These are phyloP conservation scores for Blastocystis sp. DNA, from an alignment of 352 stramenopile species.

Conservation along the genomic window DNA sequence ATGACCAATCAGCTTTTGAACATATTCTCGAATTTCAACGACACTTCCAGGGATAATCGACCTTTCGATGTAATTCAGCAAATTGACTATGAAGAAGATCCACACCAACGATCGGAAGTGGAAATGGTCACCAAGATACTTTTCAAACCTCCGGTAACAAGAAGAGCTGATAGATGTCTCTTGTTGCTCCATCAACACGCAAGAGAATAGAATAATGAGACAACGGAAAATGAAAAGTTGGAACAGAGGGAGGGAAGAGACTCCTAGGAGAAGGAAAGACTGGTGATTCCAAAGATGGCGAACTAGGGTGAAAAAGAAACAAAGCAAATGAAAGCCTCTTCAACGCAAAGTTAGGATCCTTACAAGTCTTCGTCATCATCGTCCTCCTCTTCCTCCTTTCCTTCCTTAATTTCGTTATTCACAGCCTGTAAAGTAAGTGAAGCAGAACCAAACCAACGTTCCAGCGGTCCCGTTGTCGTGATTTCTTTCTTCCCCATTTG, in stretches of 20 bases:
- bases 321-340: too few species aligned
- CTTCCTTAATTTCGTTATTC: background rate
- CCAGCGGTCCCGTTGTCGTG: slow-evolving; percentile 1
- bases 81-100: slow-evolving; percentile 48
- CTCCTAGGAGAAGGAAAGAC: too few species aligned
- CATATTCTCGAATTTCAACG: slow-evolving; percentile 47
- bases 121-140: background rate
- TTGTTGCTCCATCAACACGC: too few species aligned
- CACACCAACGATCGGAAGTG: background rate
- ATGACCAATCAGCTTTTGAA: background rate
- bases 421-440: background rate
- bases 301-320: background rate
- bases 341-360: background rate
- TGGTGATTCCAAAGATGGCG: too few species aligned
- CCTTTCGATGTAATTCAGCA: slow-evolving; percentile 51
- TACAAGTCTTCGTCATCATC: slow-evolving; percentile 23
- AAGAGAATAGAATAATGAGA: too few species aligned
- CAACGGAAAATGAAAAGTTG: too few species aligned
- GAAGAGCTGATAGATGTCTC: too few species aligned
- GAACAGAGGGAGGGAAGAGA: too few species aligned
- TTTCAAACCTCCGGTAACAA: background rate
- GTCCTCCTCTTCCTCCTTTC: background rate
- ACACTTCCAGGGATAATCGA: slow-evolving; percentile 44
- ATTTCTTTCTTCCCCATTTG: background rate
- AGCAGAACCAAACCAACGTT: background rate